These are phyloP conservation scores for Colletotrichum phormii DNA, from an alignment of 2,329 filamentous ascomycete species.

Conservation along the genomic window DNA sequence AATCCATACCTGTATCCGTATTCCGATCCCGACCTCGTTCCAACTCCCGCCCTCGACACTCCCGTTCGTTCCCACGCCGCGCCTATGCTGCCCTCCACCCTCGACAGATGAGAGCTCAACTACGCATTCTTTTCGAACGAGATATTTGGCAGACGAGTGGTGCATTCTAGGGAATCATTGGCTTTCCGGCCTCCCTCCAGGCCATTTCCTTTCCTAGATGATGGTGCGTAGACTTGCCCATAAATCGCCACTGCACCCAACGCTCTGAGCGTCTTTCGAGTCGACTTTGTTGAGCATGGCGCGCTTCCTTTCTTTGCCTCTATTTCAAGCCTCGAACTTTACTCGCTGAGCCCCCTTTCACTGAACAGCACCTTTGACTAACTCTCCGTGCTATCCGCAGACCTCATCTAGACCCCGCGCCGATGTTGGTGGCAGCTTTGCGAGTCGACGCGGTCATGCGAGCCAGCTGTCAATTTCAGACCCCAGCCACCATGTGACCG, in stretches of 20 bases:
- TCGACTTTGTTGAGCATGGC: neutral
- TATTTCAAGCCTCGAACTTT: constrained; percentile 6
- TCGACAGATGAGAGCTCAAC: constrained; percentile 34
- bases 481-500: constrained; percentile 92
- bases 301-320: neutral
- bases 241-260: neutral
- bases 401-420: constrained; percentile 68
- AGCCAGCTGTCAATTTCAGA: constrained; percentile 80
- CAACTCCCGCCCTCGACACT: neutral
- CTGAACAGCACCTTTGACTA: constrained; percentile 32
- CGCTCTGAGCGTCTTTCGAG: neutral
- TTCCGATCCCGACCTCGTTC: neutral
- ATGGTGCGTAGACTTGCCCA: constrained; percentile 55
- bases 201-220: constrained; percentile 56
- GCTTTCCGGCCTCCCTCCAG: constrained; percentile 51
- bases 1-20: constrained; percentile 28
- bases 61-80: constrained; percentile 16
- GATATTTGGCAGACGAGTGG: constrained; percentile 30
- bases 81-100: constrained; percentile 28
- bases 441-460: constrained; percentile 68
- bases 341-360: neutral
- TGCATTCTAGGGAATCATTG: constrained; percentile 42
- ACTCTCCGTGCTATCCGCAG: constrained; percentile 48
- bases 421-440: constrained; percentile 68
- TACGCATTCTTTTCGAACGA: constrained; percentile 31